Base-by-base conservation (phyloP, 2,329 filamentous ascomycete species). In the Trichoderma sp. region DNA sequence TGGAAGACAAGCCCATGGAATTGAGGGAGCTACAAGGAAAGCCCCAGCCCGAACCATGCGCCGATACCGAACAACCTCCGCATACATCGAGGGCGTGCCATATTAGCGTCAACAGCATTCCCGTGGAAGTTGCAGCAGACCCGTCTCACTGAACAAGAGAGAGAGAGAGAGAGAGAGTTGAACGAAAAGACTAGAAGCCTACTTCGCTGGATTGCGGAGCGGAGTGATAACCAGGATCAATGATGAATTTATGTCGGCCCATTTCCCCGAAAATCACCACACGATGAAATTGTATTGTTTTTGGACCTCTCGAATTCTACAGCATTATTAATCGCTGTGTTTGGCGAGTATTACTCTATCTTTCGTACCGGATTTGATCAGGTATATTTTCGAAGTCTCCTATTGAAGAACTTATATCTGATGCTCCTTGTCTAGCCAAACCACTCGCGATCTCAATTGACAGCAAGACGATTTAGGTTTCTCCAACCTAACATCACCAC, bases 1-100 rank as follows among this genome's bases (percentile, higher is more conserved):
- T 74, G 28, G 73, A 73, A 26, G 20, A 71, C n/a, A 73, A 69
- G 34, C 66, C 70, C 3, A 36, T 72, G 36, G 71, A 63, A 26
- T 43, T 73, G 12, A 71, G 71, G 17, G 73, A 74, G 64, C 58
- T 73, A 7, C 58, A 63, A 4, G 68, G 63, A 28, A 63, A 73
- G n/a, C 39, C 71, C 30, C 66, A 62, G 23, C 32, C 71, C n/a
- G 61, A 62, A 3, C 23, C 13, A 17, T 26, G 9, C 6, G 17
- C 32, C n/a, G 26, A 53, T 13, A 28, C 32, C 26, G n/a, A 53
- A 30, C 34, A 69, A 6, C 8, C 23, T 13, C 28, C 20, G 34
- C 11, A 26, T 17, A 15, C 34, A 26, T 20, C 13, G 28, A 62
- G 66, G 15, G 66, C 66, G 3, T 23, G 28, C n/a, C 66, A 69